Conservation (phyloP, 2,329 filamentous ascomycete species). For the Acrocalymma vagum region DNA sequence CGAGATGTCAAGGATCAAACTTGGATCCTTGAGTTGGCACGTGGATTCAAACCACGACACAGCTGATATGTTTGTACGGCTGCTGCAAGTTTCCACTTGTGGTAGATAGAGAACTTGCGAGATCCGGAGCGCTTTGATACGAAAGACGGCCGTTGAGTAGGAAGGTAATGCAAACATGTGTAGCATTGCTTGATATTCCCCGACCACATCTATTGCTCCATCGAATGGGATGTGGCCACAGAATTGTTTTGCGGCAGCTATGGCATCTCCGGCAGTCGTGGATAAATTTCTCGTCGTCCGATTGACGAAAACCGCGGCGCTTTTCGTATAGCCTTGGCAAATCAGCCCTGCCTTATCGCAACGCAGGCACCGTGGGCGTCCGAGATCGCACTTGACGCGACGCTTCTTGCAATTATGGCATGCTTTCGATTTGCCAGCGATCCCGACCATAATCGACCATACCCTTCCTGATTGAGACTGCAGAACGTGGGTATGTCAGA, state of each 20-base stretch:
- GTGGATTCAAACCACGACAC: conserved; percentile 4
- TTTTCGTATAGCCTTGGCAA: conserved; percentile 11
- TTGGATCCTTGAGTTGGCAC: conserved; percentile 6
- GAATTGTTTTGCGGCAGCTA: no score
- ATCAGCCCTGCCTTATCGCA: conserved; percentile 7
- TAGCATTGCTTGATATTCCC: no score
- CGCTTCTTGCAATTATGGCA: conserved; percentile 15
- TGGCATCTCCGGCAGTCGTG: conserved; percentile 7
- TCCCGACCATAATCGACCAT: conserved; percentile 19
- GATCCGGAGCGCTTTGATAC: neutral
- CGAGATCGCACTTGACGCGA: conserved; percentile 14
- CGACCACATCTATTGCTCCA: no score
- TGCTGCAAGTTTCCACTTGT: no score
- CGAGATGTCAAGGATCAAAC: conserved; percentile 5
- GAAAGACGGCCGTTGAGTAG: no score
- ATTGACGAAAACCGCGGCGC: conserved; percentile 8
- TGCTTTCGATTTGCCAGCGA: conserved; percentile 16
- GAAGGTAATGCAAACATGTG: no score
- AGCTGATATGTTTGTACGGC: no score
- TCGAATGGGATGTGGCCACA: no score
- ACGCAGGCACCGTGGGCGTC: conserved; percentile 8
- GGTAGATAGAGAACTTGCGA: neutral
- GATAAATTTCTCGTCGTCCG: conserved; percentile 5
- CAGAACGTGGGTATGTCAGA: no score
- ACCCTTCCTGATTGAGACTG: no score